phyloP scores from a whole-genome alignment of 441 rosid species.

The Adansonia grandidieri region DNA sequence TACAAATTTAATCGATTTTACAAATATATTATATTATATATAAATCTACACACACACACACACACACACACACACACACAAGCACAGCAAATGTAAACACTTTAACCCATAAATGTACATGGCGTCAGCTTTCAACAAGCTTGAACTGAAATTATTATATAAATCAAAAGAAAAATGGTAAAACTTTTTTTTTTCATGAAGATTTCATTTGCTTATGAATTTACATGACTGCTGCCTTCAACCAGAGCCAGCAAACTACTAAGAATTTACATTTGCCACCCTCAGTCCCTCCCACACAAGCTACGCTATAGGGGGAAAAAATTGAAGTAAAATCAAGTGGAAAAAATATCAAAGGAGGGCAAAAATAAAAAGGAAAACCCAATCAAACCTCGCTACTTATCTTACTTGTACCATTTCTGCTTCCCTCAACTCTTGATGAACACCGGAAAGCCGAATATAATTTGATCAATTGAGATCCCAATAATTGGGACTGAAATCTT shows the following conservation, averaged over 20 bases:
- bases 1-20: too few species aligned
- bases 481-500: slow-evolving; percentile 33
- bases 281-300: slow-evolving; percentile 46
- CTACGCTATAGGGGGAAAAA: slow-evolving; percentile 29
- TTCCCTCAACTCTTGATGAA: slow-evolving; percentile 31
- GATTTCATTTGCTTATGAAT: slow-evolving; percentile 45
- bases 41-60: too few species aligned
- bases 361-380: slow-evolving; percentile 25
- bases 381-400: slow-evolving; percentile 41
- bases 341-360: slow-evolving; percentile 6
- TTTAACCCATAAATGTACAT: background rate
- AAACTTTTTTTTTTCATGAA: slow-evolving; percentile 29
- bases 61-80: too few species aligned
- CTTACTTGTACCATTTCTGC: slow-evolving; percentile 35
- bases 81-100: background rate
- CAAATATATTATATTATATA: too few species aligned
- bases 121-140: background rate
- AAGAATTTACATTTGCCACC: slow-evolving; percentile 64
- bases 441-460: slow-evolving; percentile 39
- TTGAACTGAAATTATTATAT: slow-evolving; percentile 25
- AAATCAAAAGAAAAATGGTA: slow-evolving; percentile 25
- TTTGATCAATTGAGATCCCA: slow-evolving; percentile 34
- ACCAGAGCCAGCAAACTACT: slow-evolving; percentile 46
- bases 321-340: slow-evolving; percentile 23
- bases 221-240: slow-evolving; percentile 47